Base-by-base conservation (phyloP, 148 eudicot genomes). In the Vaccinium corymbosum region DNA sequence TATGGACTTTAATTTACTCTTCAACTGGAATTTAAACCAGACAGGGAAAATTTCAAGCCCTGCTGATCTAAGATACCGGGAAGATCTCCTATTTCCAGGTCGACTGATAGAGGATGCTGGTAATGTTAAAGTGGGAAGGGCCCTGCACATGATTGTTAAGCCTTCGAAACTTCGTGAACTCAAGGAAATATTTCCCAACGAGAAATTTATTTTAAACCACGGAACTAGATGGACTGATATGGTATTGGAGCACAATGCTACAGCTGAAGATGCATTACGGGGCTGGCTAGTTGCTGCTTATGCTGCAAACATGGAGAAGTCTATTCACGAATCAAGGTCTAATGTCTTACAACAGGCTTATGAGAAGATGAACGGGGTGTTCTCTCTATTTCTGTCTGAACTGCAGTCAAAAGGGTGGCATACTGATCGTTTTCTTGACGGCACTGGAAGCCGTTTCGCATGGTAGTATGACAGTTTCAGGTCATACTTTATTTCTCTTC, bases 221-320 rank as follows among this genome's bases (percentile, higher is more conserved):
- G 93, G 93, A 74, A 87, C 53, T 35, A 87, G 86, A 87, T 91
- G 90, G 85, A 97, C 93, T 0, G 92, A 97, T 86, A 88, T 97
- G 96, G 91, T 94, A 59, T 78, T 97, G 87, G 95, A 93, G 79
- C 97, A 92, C 56, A 85, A 91, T 80, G 99, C 99, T 55, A 91
- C 95, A 9, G 99, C 93, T 55, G 97, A 97, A 90, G 99, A 97
- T 83, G 99, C 99, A 46, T 87, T 97, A 84, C 89, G 95, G 87
- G 99, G 99, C 14, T 97, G 99, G 98, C 91, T 97, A 22, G 94
- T 97, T 81, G 99, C 99, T 25, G 98, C 95, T 5, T 94, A 91
- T 87, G 93, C 94, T 82, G 86, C 92, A 70, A 89, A 89, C 84
- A 74, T 76, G 57, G 88, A 87, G 42, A 88, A 87, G 29, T 85